Base-by-base conservation (phyloP, 2,329 filamentous ascomycete genomes). In the Aspergillus thermomutatus region DNA sequence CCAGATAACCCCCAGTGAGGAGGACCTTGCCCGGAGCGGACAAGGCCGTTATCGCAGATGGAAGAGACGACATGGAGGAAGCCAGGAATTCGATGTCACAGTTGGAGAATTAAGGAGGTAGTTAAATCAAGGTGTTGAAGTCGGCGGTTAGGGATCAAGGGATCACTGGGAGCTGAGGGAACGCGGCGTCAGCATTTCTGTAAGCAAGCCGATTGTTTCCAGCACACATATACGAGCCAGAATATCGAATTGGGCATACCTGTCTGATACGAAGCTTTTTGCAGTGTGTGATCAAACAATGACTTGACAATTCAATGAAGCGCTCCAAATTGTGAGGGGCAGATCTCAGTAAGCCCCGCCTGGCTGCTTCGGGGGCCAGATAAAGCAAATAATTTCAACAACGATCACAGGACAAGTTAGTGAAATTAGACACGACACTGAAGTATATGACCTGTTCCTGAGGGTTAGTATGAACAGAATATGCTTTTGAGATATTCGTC, bases 11-110 rank as follows among this genome's bases (percentile, higher is more conserved):
- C 61, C 94, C 94, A 3, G 93, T 91, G 53, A 97, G 84, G 62
- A 99, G 84, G 59, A 99, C 94, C 80, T 99, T 99, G 66, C 94
- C 94, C 19, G 94, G 94, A 23, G 94, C 93, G 61, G 94, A 97
- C 63, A 96, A 85, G 69, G 87, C 88, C 50, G 77, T 75, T 54
- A 67, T 62, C 4, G 66, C 62, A 34, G 65, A 61, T 41, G 68
- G 61, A 1, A 14, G 43, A 46, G 43, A 10, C 21, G 4, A 14
- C 43, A 46, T 46, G 14, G 21, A 14, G 43, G 10, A 14, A 45
- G 5, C 10, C 19, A 14, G 43, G 14, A 46, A 21, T 6, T 23
- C 11, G 11, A 7, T 10, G n/a, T 46, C 43, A 25, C 21, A 46
- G 21, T 45, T 6, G 21, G 14, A 23, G 21, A 23, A 10, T 23